Conservation (phyloP, 257 asterid species). For the Datura wrightii region DNA sequence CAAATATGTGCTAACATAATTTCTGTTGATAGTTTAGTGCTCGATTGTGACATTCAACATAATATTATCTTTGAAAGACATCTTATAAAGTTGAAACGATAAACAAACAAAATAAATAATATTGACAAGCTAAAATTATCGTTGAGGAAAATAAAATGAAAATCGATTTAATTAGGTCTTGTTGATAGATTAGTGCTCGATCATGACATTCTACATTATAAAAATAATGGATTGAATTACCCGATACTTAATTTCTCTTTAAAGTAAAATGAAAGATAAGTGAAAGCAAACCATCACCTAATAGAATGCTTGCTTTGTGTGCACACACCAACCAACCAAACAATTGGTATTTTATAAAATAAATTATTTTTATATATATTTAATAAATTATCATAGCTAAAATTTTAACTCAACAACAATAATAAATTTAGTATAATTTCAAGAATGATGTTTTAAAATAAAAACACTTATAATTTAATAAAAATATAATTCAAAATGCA, state of each 20-base stretch:
- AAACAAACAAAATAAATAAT: neutral
- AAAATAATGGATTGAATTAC: no score
- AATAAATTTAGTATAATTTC: no score
- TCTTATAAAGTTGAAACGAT: neutral
- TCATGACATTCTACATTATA: neutral
- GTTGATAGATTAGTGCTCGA: neutral
- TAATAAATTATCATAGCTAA: neutral
- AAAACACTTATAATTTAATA: no score
- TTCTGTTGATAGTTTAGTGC: neutral
- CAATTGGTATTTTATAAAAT: neutral
- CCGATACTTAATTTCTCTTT: no score
- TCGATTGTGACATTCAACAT: neutral
- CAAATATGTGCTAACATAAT: neutral
- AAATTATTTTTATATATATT: neutral
- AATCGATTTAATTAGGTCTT: neutral
- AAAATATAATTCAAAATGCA: no score
- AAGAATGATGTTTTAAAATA: no score
- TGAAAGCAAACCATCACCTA: neutral
- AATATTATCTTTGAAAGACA: neutral
- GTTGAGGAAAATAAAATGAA: neutral
- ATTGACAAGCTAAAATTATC: neutral
- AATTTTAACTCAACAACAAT: neutral
- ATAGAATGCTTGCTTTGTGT: constrained; percentile 22
- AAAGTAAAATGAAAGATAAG: neutral
- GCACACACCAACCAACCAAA: neutral